Base-by-base conservation (phyloP, 306 rosid genomes). In the Inga laurina region DNA sequence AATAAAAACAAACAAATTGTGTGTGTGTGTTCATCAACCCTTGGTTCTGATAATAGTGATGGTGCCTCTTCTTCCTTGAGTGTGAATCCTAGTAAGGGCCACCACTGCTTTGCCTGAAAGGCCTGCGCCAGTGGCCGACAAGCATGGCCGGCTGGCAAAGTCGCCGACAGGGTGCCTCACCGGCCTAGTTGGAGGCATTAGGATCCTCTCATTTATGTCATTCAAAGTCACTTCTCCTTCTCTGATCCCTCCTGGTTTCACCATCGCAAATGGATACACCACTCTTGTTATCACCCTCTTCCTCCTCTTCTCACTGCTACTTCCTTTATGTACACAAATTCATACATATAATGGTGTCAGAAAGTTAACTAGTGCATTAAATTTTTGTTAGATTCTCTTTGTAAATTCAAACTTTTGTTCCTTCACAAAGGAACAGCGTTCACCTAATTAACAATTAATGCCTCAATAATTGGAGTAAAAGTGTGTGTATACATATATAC, bases 111-210 rank as follows among this genome's bases (percentile, higher is more conserved):
- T 97, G 41, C 99, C 99, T 70, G 99, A 96, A 67, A 96, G 94
- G 56, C 99, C 99, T 14, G 93, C 88, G 13, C 98, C 97, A 9
- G 90, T 84, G 2, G 91, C 76, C 6, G 97, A 88, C 75, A 92
- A 93, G 84, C 97, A 92, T 79, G 99, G 97, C 87, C 98, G 93
- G 87, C 94, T 91, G 4, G 98, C 99, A 74, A 91, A 97, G 84
- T 92, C 97, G 1, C 99, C 99, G 2, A 97, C 98, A n/a, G 98
- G 98, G 61, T 94, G 99, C 87, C 92, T 90, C 56, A 94, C 97
- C 7, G 99, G 97, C 83, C 97, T 87, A 35, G 97, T 88, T 8
- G 99, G 99, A 5, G 95, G 87, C 99, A 97, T 97, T 57, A 92
- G 52, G 4, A 96, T 96, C 88, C 95, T 88, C 82, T 96, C 91